These are phyloP conservation scores for Penicillium pancosmium DNA, from an alignment of 495 filamentous ascomycete species.

Conservation along the genomic window DNA sequence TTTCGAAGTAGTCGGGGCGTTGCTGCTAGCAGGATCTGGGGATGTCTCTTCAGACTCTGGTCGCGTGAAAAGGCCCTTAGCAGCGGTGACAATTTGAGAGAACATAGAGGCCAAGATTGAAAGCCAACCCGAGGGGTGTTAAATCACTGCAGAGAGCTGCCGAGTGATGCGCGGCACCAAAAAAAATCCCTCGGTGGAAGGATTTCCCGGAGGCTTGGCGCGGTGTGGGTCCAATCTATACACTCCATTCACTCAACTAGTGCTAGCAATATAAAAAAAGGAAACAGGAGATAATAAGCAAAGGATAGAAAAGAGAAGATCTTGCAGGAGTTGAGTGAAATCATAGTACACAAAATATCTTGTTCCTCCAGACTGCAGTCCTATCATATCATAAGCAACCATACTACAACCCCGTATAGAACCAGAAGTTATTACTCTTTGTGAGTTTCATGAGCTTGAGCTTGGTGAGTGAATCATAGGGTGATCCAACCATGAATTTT, in stretches of 20 bases:
- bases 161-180: conserved; percentile 24
- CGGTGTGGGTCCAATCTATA: conserved; percentile 20
- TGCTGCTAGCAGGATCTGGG: conserved; percentile 22
- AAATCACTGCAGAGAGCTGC: conserved; percentile 7
- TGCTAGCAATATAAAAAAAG: neutral
- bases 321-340: too few relatives aligned
- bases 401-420: too few relatives aligned
- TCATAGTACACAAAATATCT: too few relatives aligned
- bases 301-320: neutral
- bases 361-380: too few relatives aligned
- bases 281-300: neutral
- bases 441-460: too few relatives aligned
- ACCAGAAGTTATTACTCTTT: too few relatives aligned
- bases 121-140: conserved; percentile 10
- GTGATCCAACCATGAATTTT: too few relatives aligned
- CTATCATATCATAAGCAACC: too few relatives aligned
- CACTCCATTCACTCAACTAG: neutral
- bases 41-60: conserved; percentile 25
- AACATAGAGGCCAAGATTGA: conserved; percentile 40
- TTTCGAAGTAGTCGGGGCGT: conserved; percentile 24
- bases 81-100: conserved; percentile 46
- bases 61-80: conserved; percentile 47
- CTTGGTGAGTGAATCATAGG: too few relatives aligned
- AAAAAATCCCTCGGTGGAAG: conserved; percentile 40
- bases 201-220: conserved; percentile 37